phyloP scores from a whole-genome alignment of 1,284 basidiomycete species.

The Cutaneotrichosporon sp. region DNA sequence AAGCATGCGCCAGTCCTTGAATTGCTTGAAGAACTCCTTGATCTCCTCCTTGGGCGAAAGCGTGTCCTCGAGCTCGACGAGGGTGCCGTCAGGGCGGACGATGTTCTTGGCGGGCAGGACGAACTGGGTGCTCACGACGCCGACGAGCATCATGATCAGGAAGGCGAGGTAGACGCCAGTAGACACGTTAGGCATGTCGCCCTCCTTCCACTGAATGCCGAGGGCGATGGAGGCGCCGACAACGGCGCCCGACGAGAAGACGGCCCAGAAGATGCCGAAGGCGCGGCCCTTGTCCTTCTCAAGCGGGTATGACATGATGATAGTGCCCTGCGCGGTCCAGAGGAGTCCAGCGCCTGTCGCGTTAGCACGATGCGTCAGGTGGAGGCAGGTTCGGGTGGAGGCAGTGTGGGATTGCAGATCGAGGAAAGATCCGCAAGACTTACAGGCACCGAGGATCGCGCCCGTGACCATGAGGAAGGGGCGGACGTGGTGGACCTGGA shows the following conservation, averaged over 20 bases:
- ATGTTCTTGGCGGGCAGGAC: slow-evolving; percentile 44
- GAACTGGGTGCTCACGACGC: slow-evolving; percentile 35
- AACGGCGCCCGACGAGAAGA: slow-evolving; percentile 56
- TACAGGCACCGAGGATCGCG: slow-evolving; percentile 51
- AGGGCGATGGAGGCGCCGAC: slow-evolving; percentile 56
- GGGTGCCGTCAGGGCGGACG: slow-evolving; percentile 41
- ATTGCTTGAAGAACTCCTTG: slow-evolving; percentile 29
- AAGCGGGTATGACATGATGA: slow-evolving; percentile 57
- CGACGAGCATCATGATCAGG: slow-evolving; percentile 48
- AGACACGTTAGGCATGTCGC: slow-evolving; percentile 33
- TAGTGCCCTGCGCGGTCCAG: slow-evolving; percentile 54
- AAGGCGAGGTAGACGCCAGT: slow-evolving; percentile 49
- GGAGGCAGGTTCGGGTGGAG: too few relatives aligned
- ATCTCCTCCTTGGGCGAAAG: slow-evolving; percentile 34
- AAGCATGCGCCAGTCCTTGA: slow-evolving; percentile 46
- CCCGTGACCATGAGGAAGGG: slow-evolving; percentile 54
- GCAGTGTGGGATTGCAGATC: too few relatives aligned
- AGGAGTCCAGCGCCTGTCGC: slow-evolving; percentile 27
- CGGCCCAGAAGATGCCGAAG: slow-evolving; percentile 51
- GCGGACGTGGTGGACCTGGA: slow-evolving; percentile 15
- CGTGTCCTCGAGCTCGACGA: slow-evolving; percentile 36
- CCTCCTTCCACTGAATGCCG: slow-evolving; percentile 40
- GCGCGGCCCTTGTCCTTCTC: slow-evolving; percentile 37
- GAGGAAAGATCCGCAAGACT: too few relatives aligned
- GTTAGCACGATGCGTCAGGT: too few relatives aligned